Conservation (phyloP, 2,329 filamentous ascomycete genomes). For the Bipolaris gigantea region DNA sequence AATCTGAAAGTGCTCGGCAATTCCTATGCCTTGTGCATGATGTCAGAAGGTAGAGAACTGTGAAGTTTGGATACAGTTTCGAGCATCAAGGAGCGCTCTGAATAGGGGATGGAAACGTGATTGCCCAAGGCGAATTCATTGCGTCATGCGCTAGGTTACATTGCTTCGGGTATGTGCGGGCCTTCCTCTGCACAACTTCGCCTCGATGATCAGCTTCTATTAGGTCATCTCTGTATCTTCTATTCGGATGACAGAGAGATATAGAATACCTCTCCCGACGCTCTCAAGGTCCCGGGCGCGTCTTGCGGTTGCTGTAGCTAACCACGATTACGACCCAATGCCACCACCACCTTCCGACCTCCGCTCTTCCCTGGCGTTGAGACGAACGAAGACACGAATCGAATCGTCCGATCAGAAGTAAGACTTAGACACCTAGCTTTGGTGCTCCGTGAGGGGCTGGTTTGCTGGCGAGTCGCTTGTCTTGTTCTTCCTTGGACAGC, state of each 20-base stretch:
- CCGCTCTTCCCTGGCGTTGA: neutral
- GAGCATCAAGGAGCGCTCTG: neutral
- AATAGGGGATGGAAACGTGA: too few relatives aligned
- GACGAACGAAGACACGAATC: neutral
- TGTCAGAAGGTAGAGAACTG: too few relatives aligned
- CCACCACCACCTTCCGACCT: neutral
- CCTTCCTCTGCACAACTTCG: neutral
- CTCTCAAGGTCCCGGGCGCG: neutral
- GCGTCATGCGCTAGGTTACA: neutral
- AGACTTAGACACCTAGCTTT: neutral
- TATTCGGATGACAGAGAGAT: too few relatives aligned
- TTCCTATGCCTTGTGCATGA: too few relatives aligned
- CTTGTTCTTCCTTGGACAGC: constrained; percentile 62
- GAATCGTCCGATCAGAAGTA: neutral
- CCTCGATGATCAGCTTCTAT: neutral
- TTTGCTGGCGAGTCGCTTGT: constrained; percentile 50
- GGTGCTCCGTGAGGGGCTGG: constrained; percentile 10
- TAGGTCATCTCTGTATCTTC: too few relatives aligned
- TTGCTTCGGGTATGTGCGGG: neutral
- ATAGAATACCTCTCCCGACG: neutral
- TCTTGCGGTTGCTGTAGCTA: neutral
- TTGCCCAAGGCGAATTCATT: neutral
- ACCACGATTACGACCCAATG: neutral
- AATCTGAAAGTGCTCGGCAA: too few relatives aligned
- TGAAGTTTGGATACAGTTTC: too few relatives aligned